Evolutionary conservation across 139 green algal genomes (phyloP).

Genomic region (Zygnema cylindricum): DNA sequence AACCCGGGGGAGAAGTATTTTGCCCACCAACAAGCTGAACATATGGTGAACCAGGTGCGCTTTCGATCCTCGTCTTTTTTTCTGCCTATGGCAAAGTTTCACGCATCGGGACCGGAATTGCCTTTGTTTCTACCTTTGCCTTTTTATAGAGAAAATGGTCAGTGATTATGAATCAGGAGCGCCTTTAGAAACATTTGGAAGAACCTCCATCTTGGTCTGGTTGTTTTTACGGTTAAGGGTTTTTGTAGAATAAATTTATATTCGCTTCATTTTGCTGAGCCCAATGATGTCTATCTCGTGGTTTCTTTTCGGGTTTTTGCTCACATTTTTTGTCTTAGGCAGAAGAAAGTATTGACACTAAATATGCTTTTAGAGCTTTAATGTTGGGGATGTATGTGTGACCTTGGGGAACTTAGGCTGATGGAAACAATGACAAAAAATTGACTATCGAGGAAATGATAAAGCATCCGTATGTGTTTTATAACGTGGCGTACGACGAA

Average conservation of each 20-base stretch:
- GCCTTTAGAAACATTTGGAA: too few relatives aligned
- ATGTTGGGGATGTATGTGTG: too few relatives aligned
- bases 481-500: conserved; percentile 26
- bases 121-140: too few relatives aligned
- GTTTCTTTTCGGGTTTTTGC: background rate
- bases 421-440: conserved; percentile 31
- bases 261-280: too few relatives aligned
- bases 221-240: too few relatives aligned
- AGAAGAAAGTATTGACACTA: background rate
- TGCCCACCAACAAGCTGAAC: conserved; percentile 37
- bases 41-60: conserved; percentile 46
- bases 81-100: too few relatives aligned
- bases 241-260: too few relatives aligned
- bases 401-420: conserved; percentile 3
- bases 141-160: too few relatives aligned
- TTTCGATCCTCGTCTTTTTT: background rate
- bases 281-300: too few relatives aligned
- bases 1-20: conserved; percentile 27
- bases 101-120: background rate
- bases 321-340: background rate
- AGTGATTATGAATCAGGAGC: too few relatives aligned
- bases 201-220: too few relatives aligned
- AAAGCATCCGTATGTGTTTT: conserved; percentile 39
- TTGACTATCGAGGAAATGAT: conserved; percentile 43
- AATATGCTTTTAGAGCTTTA: background rate